These are phyloP conservation scores for Diaporthe batatas DNA, from an alignment of 2,329 filamentous ascomycete genomes.

Conservation along the genomic window DNA sequence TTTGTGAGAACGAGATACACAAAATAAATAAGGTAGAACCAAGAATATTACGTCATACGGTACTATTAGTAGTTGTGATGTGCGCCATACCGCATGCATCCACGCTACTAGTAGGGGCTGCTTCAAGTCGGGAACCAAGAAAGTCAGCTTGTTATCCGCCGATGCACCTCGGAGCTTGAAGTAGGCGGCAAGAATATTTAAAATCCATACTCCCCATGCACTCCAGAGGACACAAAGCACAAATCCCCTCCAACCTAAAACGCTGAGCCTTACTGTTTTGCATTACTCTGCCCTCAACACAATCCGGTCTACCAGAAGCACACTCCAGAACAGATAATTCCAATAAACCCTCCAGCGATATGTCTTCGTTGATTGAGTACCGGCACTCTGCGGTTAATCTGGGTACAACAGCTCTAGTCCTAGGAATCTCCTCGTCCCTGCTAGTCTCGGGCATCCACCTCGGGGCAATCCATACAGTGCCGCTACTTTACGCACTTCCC, in stretches of 20 bases:
- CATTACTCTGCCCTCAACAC: not conserved
- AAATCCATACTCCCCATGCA: not conserved
- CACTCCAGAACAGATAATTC: not conserved
- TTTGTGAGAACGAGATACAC: too few species aligned
- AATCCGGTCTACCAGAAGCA: not conserved
- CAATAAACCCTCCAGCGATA: not conserved
- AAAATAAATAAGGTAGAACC: too few species aligned
- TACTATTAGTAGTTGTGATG: too few species aligned
- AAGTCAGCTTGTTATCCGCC: not conserved
- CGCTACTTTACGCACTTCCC: slow-evolving; percentile 1
- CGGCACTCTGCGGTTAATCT: not conserved
- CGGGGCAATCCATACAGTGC: slow-evolving; percentile 11
- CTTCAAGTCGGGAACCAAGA: too few species aligned
- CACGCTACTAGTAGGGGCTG: too few species aligned
- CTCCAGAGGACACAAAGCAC: too few species aligned
- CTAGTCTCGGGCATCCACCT: slow-evolving; percentile 27
- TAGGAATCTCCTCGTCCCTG: slow-evolving; percentile 24
- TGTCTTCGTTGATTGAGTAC: not conserved
- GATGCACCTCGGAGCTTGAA: not conserved
- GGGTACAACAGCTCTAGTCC: not conserved
- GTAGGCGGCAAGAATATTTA: not conserved
- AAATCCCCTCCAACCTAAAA: not conserved
- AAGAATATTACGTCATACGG: too few species aligned
- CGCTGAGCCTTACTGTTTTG: not conserved
- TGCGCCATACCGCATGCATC: too few species aligned